These are phyloP conservation scores for Yamadazyma akitaensis DNA, from an alignment of 805 yeast genomes.

Conservation along the genomic window DNA sequence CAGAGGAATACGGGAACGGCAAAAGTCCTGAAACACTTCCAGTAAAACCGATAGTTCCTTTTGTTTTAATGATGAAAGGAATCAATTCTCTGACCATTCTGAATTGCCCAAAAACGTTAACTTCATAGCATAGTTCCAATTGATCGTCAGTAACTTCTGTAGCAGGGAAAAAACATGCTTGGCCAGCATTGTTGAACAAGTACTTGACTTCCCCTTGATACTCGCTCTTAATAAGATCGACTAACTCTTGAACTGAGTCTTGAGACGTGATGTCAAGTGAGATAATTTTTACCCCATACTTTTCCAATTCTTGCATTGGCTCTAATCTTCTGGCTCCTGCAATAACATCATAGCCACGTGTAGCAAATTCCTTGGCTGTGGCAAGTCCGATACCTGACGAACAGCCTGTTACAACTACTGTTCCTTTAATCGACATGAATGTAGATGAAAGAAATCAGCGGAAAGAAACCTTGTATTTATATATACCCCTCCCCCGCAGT, in stretches of 20 bases:
- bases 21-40: conserved; percentile 67
- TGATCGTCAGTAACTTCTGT: conserved; percentile 58
- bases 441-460: no score
- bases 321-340: conserved; percentile 72
- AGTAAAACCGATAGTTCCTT: conserved; percentile 70
- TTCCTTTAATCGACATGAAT: conserved; percentile 4
- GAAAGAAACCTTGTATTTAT: no score
- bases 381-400: conserved; percentile 56
- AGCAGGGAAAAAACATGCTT: conserved; percentile 69
- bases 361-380: conserved; percentile 47
- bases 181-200: conserved; percentile 78
- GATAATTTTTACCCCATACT: conserved; percentile 46
- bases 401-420: conserved; percentile 50
- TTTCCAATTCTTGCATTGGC: conserved; percentile 51
- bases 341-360: conserved; percentile 55
- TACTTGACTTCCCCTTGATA: conserved; percentile 51
- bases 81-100: conserved; percentile 58
- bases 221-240: conserved; percentile 37
- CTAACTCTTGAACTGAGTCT: conserved; percentile 45
- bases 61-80: conserved; percentile 54
- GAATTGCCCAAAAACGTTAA: conserved; percentile 70
- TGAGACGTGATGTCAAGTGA: conserved; percentile 55
- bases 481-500: no score
- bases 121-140: conserved; percentile 51
- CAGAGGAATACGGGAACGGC: conserved; percentile 68